Percentiles rank a stretch among this genome's conserved stretches.
phyloP scores from a whole-genome alignment of 768 basidiomycete species.

The Boletus pseudopeckii region DNA sequence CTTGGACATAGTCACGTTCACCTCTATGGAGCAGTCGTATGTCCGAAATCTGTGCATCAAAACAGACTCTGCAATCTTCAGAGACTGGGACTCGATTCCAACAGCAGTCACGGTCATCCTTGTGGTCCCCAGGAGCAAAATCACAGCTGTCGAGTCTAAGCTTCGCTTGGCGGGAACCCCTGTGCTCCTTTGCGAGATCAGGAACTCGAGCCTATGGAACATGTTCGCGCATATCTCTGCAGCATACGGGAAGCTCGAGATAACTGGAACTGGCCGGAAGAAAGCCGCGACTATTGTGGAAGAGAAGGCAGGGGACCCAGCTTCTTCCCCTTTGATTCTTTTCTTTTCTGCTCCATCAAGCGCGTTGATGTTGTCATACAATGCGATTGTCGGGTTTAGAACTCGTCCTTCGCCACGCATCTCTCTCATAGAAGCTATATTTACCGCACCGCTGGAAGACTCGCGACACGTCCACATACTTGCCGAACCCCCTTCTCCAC shows the following conservation, averaged over 20 bases:
- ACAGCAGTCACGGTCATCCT: conserved; percentile 31
- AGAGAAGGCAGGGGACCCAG: conserved; percentile 16
- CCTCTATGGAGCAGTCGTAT: conserved; percentile 15
- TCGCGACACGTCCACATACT: conserved; percentile 25
- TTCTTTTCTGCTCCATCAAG: conserved; percentile 22
- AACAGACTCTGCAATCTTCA: conserved; percentile 23
- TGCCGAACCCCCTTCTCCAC: conserved; percentile 16
- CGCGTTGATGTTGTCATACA: conserved; percentile 11
- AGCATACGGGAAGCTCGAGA: conserved; percentile 19
- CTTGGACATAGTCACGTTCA: conserved; percentile 35
- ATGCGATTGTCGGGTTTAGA: conserved; percentile 17
- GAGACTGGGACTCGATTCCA: conserved; percentile 30
- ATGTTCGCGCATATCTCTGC: conserved; percentile 20
- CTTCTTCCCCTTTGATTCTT: conserved; percentile 21
- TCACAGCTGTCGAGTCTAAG: conserved; percentile 19
- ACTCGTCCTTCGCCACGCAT: conserved; percentile 17
- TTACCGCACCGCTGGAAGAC: conserved; percentile 16
- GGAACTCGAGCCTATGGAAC: conserved; percentile 12
- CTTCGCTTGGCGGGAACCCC: conserved; percentile 25
- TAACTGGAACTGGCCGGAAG: conserved; percentile 12
- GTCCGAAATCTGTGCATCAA: conserved; percentile 7
- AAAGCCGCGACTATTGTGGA: conserved; percentile 20
- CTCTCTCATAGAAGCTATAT: conserved; percentile 15
- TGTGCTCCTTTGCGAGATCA: conserved; percentile 24
- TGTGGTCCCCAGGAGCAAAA: conserved; percentile 29